Percentiles rank a stretch among this genome's conserved stretches.
Evolutionary conservation across 768 basidiomycete genomes (phyloP).

Genomic region (Nidularia sp.): DNA sequence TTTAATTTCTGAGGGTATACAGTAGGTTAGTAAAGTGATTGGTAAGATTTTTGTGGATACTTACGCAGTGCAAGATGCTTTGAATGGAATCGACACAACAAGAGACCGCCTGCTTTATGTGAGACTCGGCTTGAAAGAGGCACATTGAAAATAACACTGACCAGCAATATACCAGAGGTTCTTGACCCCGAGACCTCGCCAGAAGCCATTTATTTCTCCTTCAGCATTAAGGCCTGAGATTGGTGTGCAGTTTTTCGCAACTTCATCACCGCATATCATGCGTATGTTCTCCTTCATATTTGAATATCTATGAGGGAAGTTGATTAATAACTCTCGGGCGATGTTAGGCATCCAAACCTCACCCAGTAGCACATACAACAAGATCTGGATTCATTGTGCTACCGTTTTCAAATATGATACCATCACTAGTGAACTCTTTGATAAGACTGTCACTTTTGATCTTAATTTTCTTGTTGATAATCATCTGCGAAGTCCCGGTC

Average conservation of each 20-base stretch:
- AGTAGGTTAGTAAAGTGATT: neutral
- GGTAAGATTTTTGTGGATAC: constrained; percentile 17
- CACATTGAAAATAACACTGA: too few species aligned
- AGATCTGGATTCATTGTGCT: constrained; percentile 48
- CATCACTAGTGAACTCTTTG: constrained; percentile 34
- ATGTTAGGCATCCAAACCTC: constrained; percentile 2
- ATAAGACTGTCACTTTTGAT: constrained; percentile 59
- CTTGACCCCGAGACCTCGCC: constrained; percentile 45
- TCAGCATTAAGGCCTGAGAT: constrained; percentile 66
- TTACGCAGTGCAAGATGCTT: constrained; percentile 60
- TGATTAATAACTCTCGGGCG: neutral
- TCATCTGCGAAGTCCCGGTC: constrained; percentile 55
- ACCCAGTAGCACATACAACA: constrained; percentile 61
- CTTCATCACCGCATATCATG: constrained; percentile 41
- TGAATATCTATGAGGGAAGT: constrained; percentile 39
- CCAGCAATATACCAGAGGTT: constrained; percentile 63
- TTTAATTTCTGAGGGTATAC: constrained; percentile 10
- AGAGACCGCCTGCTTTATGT: too few species aligned
- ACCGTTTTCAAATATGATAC: constrained; percentile 46
- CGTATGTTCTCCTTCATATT: constrained; percentile 30
- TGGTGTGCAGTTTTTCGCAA: constrained; percentile 40
- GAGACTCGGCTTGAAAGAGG: too few species aligned
- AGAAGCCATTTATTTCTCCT: constrained; percentile 52
- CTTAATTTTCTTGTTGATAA: constrained; percentile 68
- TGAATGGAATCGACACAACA: constrained; percentile 52